Percentiles rank a stretch among this genome's conserved stretches.
phyloP scores from a whole-genome alignment of 768 basidiomycete genomes.

The Mycena galopus region DNA sequence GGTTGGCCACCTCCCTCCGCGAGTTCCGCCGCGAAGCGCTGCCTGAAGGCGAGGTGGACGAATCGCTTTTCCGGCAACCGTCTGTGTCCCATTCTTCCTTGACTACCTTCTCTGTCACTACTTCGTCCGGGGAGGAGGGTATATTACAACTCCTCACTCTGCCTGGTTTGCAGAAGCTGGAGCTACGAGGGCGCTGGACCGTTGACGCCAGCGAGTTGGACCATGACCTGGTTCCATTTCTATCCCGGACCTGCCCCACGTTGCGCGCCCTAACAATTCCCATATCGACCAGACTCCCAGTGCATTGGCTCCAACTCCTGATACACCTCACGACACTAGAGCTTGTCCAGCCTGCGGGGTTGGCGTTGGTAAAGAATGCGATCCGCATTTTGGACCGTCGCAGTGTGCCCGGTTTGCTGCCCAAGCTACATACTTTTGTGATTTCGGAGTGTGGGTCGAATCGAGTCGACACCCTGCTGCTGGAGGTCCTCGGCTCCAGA shows the following conservation, averaged over 20 bases:
- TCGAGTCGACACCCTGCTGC: slow-evolving; percentile 3
- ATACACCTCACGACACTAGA: slow-evolving; percentile 15
- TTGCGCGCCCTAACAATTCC: slow-evolving; percentile 3
- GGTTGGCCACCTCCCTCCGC: slow-evolving; percentile 13
- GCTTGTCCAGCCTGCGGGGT: neutral
- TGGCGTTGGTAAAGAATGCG: neutral
- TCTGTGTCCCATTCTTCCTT: neutral
- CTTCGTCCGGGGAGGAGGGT: neutral
- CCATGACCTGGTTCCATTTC: slow-evolving; percentile 1
- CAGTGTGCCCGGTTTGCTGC: slow-evolving; percentile 14
- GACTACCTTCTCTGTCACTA: neutral
- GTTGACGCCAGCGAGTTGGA: neutral
- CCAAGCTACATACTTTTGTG: slow-evolving; percentile 12
- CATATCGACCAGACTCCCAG: slow-evolving; percentile 13
- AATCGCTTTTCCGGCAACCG: neutral
- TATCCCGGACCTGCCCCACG: neutral
- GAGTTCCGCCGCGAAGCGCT: slow-evolving; percentile 10
- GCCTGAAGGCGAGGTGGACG: slow-evolving; percentile 1
- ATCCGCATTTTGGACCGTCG: slow-evolving; percentile 18
- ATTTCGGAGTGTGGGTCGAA: slow-evolving; percentile 1
- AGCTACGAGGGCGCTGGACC: slow-evolving; percentile 2
- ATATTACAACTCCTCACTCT: slow-evolving; percentile 14
- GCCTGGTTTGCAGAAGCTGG: neutral
- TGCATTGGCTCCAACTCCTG: neutral
- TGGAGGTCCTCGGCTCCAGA: slow-evolving; percentile 22